Percentiles rank a stretch among this genome's conserved stretches.
phyloP scores from a whole-genome alignment of 2,329 filamentous ascomycete species.

The Aureobasidium sp. region DNA sequence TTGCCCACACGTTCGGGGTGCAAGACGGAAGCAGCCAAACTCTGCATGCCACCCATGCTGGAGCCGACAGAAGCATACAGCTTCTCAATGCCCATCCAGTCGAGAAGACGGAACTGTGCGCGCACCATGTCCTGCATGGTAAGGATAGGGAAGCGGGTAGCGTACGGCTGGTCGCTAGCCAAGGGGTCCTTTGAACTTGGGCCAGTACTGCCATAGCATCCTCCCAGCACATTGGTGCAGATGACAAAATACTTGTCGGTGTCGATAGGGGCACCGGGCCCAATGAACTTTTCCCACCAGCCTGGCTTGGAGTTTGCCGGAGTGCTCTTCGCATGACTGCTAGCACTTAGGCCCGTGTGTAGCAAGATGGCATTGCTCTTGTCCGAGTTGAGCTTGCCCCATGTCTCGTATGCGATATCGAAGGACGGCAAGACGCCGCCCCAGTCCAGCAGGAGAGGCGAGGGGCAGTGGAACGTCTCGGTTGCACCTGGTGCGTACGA shows the following conservation, averaged over 20 bases:
- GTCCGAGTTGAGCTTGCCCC: slow-evolving; percentile 73
- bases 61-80: slow-evolving; percentile 90
- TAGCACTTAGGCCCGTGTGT: slow-evolving; percentile 93
- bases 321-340: slow-evolving; percentile 94
- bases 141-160: slow-evolving; percentile 88
- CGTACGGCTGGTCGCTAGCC: slow-evolving; percentile 58
- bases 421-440: slow-evolving; percentile 86
- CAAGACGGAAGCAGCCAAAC: slow-evolving; percentile 74
- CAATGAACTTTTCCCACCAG: slow-evolving; percentile 99
- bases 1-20: slow-evolving; percentile 76
- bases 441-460: slow-evolving; percentile 84
- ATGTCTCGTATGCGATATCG: slow-evolving; percentile 86
- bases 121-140: slow-evolving; percentile 98
- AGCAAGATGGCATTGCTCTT: slow-evolving; percentile 84
- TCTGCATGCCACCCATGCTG: slow-evolving; percentile 99
- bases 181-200: slow-evolving; percentile 76
- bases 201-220: slow-evolving; percentile 92
- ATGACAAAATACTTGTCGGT: slow-evolving; percentile 89
- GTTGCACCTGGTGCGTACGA: slow-evolving; percentile 90
- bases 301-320: slow-evolving; percentile 75
- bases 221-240: slow-evolving; percentile 93
- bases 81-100: slow-evolving; percentile 66
- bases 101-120: slow-evolving; percentile 84
- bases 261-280: slow-evolving; percentile 74
- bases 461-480: slow-evolving; percentile 63